These are phyloP conservation scores for Candida sphagnicola DNA, from an alignment of 805 yeast species.

Conservation along the genomic window DNA sequence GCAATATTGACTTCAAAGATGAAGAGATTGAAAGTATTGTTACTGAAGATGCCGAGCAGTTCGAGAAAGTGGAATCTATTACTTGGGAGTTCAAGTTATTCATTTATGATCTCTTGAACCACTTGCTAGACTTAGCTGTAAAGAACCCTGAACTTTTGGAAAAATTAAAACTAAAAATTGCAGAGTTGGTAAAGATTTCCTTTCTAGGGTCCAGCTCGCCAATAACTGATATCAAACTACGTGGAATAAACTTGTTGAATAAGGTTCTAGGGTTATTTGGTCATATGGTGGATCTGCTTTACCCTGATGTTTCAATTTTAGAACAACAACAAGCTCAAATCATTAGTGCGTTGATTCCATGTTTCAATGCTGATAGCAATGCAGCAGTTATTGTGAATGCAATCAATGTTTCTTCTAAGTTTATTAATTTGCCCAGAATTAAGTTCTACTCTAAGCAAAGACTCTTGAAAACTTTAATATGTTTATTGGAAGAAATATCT, in stretches of 20 bases:
- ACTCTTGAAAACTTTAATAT: constrained; percentile 60
- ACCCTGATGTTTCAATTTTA: constrained; percentile 63
- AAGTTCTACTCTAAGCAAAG: constrained; percentile 43
- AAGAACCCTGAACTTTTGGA: constrained; percentile 35
- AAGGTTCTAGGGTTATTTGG: constrained; percentile 60
- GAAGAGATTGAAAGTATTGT: constrained; percentile 41
- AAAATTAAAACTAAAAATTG: constrained; percentile 42
- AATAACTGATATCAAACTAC: constrained; percentile 51
- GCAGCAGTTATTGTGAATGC: constrained; percentile 75
- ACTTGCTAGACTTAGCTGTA: constrained; percentile 37
- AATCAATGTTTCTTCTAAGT: constrained; percentile 70
- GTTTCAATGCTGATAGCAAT: constrained; percentile 70
- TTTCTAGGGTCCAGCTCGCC: constrained; percentile 79
- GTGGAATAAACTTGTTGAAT: constrained; percentile 66
- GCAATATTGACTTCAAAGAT: constrained; percentile 31
- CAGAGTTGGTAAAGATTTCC: constrained; percentile 71
- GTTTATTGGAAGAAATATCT: constrained; percentile 59
- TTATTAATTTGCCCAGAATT: constrained; percentile 48
- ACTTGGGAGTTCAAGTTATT: constrained; percentile 53
- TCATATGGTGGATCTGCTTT: constrained; percentile 63
- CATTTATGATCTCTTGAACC: constrained; percentile 44
- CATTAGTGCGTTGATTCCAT: constrained; percentile 83
- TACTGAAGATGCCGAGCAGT: constrained; percentile 27
- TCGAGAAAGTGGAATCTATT: constrained; percentile 51
- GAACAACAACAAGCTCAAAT: constrained; percentile 96